phyloP scores from a whole-genome alignment of 2,329 filamentous ascomycete genomes.

The Xylariomycetidae sp. region DNA sequence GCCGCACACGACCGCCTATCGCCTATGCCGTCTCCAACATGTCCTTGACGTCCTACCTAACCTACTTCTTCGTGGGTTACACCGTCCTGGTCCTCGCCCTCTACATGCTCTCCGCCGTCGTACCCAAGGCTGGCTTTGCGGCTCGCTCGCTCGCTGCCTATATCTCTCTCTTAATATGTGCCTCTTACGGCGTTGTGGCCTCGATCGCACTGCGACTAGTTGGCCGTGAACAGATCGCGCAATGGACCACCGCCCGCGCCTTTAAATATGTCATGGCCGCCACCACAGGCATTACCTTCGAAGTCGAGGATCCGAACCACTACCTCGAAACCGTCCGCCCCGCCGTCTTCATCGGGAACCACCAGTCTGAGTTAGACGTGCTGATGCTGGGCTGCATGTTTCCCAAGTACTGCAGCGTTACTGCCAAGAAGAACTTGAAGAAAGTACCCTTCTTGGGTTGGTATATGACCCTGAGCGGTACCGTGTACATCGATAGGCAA shows the following conservation, averaged over 20 bases:
- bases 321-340: conserved; percentile 63
- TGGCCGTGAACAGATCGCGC: conserved; percentile 69
- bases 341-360: conserved; percentile 88
- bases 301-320: conserved; percentile 61
- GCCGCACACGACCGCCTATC: neutral
- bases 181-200: conserved; percentile 69
- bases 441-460: conserved; percentile 80
- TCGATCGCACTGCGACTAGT: conserved; percentile 64
- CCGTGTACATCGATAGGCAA: conserved; percentile 90
- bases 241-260: conserved; percentile 74
- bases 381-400: conserved; percentile 86
- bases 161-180: conserved; percentile 51
- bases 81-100: conserved; percentile 45
- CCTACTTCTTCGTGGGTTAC: conserved; percentile 47
- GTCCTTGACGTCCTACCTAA: conserved; percentile 22
- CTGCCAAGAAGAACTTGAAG: conserved; percentile 80
- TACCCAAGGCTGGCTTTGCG: conserved; percentile 58
- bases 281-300: conserved; percentile 72
- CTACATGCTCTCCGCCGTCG: conserved; percentile 55
- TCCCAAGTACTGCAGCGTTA: conserved; percentile 86
- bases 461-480: conserved; percentile 86
- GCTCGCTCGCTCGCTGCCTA: conserved; percentile 64
- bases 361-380: conserved; percentile 94
- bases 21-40: conserved; percentile 11
- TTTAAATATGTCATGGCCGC: conserved; percentile 76